phyloP scores from a whole-genome alignment of 176 grass and related monocot genomes.

The Dendrocalamus sinicus region DNA sequence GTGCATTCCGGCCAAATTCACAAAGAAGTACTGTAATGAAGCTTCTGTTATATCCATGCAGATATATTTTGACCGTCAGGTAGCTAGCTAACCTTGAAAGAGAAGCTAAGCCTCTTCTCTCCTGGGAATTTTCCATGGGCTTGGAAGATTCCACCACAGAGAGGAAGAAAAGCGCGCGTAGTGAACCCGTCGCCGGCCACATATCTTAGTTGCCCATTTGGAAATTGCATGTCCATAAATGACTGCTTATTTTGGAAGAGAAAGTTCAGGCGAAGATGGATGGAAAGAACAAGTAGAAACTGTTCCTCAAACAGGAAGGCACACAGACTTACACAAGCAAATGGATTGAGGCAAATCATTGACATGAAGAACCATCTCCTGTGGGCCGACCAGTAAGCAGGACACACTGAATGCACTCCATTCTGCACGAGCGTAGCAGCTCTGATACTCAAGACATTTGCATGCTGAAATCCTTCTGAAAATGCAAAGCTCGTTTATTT shows the following conservation, averaged over 20 bases:
- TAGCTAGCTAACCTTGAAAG: constrained; percentile 58
- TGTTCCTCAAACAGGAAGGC: not conserved
- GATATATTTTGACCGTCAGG: too few species aligned
- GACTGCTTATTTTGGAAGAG: constrained; percentile 35
- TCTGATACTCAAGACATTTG: not conserved
- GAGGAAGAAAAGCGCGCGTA: constrained; percentile 42
- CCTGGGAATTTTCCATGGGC: constrained; percentile 63
- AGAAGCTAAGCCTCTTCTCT: constrained; percentile 71
- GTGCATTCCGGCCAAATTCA: not conserved
- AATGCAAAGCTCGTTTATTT: not conserved
- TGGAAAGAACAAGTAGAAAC: not conserved
- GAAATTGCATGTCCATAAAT: constrained; percentile 73
- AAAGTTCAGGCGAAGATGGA: constrained; percentile 9
- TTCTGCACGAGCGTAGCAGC: constrained; percentile 42
- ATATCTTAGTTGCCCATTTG: constrained; percentile 68
- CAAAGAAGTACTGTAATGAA: not conserved
- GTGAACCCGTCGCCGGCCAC: constrained; percentile 61
- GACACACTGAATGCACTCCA: constrained; percentile 71
- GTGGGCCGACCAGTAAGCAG: constrained; percentile 66
- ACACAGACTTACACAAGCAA: constrained; percentile 55
- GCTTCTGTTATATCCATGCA: not conserved
- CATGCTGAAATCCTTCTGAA: not conserved
- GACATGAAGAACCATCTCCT: constrained; percentile 78
- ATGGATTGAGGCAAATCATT: constrained; percentile 69
- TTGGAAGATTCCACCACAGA: constrained; percentile 55